Conservation (phyloP, 2,329 filamentous ascomycete species). For the Sporothrix pallida region DNA sequence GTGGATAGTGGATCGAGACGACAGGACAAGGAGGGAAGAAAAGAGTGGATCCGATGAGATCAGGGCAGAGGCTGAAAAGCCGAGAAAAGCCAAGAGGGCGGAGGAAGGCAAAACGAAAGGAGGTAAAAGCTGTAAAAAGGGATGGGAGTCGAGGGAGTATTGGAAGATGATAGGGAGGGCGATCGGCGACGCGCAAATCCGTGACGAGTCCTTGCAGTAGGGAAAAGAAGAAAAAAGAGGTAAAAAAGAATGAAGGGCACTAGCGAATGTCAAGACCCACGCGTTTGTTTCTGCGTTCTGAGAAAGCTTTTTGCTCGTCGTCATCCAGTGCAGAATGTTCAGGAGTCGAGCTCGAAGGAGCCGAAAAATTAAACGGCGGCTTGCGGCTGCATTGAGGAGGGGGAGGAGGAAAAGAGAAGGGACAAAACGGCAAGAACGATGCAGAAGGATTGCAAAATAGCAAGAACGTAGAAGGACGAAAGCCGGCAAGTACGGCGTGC, state of each 20-base stretch:
- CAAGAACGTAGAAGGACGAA: too few species aligned
- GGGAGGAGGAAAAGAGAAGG: background rate
- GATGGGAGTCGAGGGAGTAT: too few species aligned
- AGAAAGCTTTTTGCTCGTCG: background rate
- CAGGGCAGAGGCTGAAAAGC: background rate
- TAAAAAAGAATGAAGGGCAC: background rate
- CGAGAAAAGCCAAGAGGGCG: background rate
- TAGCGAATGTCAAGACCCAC: background rate
- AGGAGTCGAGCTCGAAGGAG: background rate
- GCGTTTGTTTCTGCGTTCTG: background rate
- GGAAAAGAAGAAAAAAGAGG: background rate
- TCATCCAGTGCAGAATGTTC: background rate
- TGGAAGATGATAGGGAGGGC: background rate
- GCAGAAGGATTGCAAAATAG: too few species aligned
- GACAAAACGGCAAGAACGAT: background rate
- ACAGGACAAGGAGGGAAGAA: background rate
- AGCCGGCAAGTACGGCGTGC: too few species aligned
- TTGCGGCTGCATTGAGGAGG: background rate
- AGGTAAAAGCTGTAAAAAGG: too few species aligned
- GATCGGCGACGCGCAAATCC: slow-evolving; percentile 18
- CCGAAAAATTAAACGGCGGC: background rate
- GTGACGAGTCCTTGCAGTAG: slow-evolving; percentile 15
- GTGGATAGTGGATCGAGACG: background rate
- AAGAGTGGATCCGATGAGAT: slow-evolving; percentile 1
- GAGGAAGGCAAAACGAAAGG: background rate